These are phyloP conservation scores for Pelargonium cotyledonis DNA, from an alignment of 441 rosid species.

Conservation along the genomic window DNA sequence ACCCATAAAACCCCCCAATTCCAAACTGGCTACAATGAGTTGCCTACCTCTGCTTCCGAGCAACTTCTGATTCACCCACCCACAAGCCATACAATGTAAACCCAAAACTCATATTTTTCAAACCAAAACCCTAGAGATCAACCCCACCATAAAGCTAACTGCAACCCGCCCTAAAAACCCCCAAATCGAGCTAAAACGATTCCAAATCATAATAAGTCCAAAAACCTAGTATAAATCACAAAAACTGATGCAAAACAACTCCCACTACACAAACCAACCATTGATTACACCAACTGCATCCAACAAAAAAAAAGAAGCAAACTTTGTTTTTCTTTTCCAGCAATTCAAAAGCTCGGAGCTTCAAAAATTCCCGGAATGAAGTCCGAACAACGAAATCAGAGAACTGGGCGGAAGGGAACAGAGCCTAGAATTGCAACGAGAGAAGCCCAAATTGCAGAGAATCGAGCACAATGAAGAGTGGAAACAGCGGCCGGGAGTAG, in stretches of 20 bases:
- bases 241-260: constrained; percentile 21
- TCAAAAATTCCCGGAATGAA: constrained; percentile 29
- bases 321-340: constrained; percentile 11
- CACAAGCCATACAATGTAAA: constrained; percentile 45
- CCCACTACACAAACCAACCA: constrained; percentile 29
- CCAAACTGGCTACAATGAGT: not conserved
- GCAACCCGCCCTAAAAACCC: constrained; percentile 24
- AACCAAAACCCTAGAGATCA: constrained; percentile 62
- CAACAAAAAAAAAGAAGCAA: constrained; percentile 11
- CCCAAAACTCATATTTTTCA: constrained; percentile 47
- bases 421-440: constrained; percentile 11
- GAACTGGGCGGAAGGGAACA: constrained; percentile 31
- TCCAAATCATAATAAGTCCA: constrained; percentile 26
- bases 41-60: constrained; percentile 31
- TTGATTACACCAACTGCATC: constrained; percentile 33
- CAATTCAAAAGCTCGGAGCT: constrained; percentile 31
- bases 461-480: constrained; percentile 25
- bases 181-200: constrained; percentile 26
- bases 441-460: constrained; percentile 25
- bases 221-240: constrained; percentile 57
- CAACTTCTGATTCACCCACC: constrained; percentile 30
- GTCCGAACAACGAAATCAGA: constrained; percentile 48
- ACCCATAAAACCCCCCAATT: not conserved
- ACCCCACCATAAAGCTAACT: constrained; percentile 29
- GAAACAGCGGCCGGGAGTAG: constrained; percentile 19